Base-by-base conservation (phyloP, 2,329 filamentous ascomycete genomes). In the Neocatenulostroma microsporum region DNA sequence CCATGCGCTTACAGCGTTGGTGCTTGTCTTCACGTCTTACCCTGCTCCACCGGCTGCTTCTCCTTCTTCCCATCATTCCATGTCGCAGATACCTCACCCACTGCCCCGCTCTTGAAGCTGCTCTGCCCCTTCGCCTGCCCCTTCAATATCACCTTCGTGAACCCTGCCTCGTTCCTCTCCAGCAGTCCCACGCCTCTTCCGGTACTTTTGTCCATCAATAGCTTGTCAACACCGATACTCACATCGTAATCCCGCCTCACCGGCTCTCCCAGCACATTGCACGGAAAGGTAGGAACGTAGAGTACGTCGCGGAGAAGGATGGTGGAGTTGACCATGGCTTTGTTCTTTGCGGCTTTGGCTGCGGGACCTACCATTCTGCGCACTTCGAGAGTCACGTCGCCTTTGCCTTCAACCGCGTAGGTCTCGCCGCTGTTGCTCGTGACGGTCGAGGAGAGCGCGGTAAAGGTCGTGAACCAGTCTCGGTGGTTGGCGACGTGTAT, bases 401-500 rank as follows among this genome's bases (percentile, higher is more conserved):
- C 41, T 12, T 37, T 39, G 13, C 40, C 40, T 4, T 23, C 23
- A 11, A 39, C 25, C 11, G 20, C 19, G 14, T 21, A 10, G 10
- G 13, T 15, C 6, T 25, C 5, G 5, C 19, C 19, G 3, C 18
- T 17, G 8, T 12, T 36, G 10, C 9, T n/a, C n/a, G n/a, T n/a
- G 13, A 29, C 7, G 18, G 31, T 21, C 34, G 40, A 30, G 21
- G 19, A 3, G 23, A 41, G 21, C 6, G 25, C 12, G 5, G 35
- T 33, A 26, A 28, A 42, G 19, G n/a, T 30, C 19, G 34, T 35
- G 29, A 49, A 51, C 45, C 45, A 48, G 19, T 45, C 45, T 10
- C 45, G 46, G 27, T 48, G 27, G 26, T 41, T 48, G 25, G 45
- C 45, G 26, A 46, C 30, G 30, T 49, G 46, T 11, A 45, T 36